Percentiles rank a stretch among this genome's conserved stretches.
Conservation (phyloP, 1,284 basidiomycete genomes). For the Mycosarcoma maydis region DNA sequence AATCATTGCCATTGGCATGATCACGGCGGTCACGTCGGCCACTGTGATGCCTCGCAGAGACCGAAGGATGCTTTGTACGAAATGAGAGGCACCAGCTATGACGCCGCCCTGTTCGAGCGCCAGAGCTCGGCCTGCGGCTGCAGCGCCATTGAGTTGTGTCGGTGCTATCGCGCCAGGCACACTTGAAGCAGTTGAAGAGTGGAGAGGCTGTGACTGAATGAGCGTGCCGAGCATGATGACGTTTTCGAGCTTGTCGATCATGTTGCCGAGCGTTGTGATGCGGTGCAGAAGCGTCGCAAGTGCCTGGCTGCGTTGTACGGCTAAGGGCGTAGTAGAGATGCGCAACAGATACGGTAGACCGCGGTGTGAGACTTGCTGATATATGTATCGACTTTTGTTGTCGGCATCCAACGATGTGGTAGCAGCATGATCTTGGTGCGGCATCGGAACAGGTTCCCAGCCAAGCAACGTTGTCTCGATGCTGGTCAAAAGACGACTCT, state of each 20-base stretch:
- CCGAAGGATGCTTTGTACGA: neutral
- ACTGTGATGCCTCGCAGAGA: slow-evolving; percentile 17
- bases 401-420: neutral
- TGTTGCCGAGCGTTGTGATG: slow-evolving; percentile 14
- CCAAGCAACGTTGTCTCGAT: slow-evolving; percentile 32
- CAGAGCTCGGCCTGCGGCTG: neutral
- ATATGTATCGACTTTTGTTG: slow-evolving; percentile 13
- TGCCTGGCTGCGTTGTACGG: slow-evolving; percentile 27
- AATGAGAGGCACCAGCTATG: neutral
- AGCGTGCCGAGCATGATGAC: slow-evolving; percentile 28
- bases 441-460: slow-evolving; percentile 25
- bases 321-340: slow-evolving; percentile 20
- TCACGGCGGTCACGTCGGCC: slow-evolving; percentile 24
- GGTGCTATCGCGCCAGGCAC: neutral
- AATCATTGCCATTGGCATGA: slow-evolving; percentile 46
- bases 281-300: slow-evolving; percentile 27
- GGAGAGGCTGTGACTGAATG: neutral
- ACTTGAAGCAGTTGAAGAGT: neutral
- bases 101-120: slow-evolving; percentile 11
- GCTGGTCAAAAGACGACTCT: slow-evolving; percentile 22
- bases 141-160: neutral
- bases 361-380: slow-evolving; percentile 38
- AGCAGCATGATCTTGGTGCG: neutral
- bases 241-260: slow-evolving; percentile 36
- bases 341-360: slow-evolving; percentile 46